Base-by-base conservation (phyloP, 371 early-diverging fungal genomes). In the Batkoa obscura region DNA sequence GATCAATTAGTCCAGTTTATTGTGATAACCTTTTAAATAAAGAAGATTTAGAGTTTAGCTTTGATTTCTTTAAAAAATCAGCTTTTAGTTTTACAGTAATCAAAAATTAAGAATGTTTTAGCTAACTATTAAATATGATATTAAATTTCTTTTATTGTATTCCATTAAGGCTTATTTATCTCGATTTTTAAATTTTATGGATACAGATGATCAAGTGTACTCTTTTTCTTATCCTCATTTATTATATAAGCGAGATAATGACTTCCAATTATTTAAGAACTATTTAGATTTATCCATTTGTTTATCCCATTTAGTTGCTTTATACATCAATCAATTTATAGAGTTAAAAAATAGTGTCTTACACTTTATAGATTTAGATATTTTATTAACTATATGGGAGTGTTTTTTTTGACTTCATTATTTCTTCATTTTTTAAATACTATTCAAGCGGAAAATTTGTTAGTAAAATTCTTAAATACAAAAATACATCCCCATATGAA, bases 321-420 rank as follows among this genome's bases (percentile, higher is more conserved):
- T 46, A 8, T 2, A 53, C 46, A 23, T 56, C 56, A 36, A 51
- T 5, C 57, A 56, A 32, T 59, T 59, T 30, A 32, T 47, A 3
- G 13, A 60, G 5, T 45, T 35, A 15, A 23, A 30, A 6, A 6
- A 6, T 17, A 36, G 6, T n/a, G 59, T 5, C 52, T 10, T 49
- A 52, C 13, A 2, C 2, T 3, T 34, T 32, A 49, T 39, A 52
- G 17, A 39, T 49, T 5, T 57, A 64, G 35, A 36, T 38, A 23
- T 23, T 34, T 10, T 46, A 32, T 35, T 46, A 42, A 45, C 35
- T 49, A 23, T 42, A 41, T 13, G 45, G 42, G 45, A 55, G 2
- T 31, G 37, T 58, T 37, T 54, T 37, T 42, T 45, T 50, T 30
- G 23, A 23, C 23, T 23, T 23, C 23, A 23, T 23, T 23, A 23